Conservation (phyloP, 2,329 filamentous ascomycete genomes). For the Metarhizium humberi region DNA sequence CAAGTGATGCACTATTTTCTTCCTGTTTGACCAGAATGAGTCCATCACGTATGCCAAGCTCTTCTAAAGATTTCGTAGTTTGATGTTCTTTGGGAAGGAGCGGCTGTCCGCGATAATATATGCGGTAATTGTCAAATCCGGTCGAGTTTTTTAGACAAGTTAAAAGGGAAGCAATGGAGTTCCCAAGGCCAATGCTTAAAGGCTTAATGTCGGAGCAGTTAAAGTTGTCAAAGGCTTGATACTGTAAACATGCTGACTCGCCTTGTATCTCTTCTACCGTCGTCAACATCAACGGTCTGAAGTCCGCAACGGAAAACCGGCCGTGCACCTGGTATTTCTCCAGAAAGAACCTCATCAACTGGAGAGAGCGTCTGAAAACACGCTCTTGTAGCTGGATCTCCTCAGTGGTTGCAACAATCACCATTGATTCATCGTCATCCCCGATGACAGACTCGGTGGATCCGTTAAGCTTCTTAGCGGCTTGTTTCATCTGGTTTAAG, state of each 20-base stretch:
- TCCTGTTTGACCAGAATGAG: constrained; percentile 58
- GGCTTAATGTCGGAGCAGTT: constrained; percentile 49
- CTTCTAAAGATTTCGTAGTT: constrained; percentile 53
- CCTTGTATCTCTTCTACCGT: constrained; percentile 47
- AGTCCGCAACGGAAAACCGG: constrained; percentile 49
- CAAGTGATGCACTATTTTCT: constrained; percentile 32
- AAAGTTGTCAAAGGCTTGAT: constrained; percentile 61
- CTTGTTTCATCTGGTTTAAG: constrained; percentile 56
- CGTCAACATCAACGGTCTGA: constrained; percentile 42
- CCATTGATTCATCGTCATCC: constrained; percentile 44
- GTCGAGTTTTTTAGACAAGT: constrained; percentile 59
- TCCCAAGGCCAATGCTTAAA: constrained; percentile 58
- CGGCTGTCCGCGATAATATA: constrained; percentile 61
- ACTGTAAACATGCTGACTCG: constrained; percentile 57
- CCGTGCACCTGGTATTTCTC: constrained; percentile 53
- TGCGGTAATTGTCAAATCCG: constrained; percentile 65
- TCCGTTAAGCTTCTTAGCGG: constrained; percentile 44
- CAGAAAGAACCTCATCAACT: constrained; percentile 59
- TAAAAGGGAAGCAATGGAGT: constrained; percentile 62
- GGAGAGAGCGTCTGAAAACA: constrained; percentile 58
- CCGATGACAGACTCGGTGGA: constrained; percentile 32
- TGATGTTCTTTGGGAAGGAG: constrained; percentile 52
- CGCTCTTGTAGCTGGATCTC: constrained; percentile 42
- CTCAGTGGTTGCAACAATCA: constrained; percentile 35
- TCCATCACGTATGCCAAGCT: constrained; percentile 56